These are phyloP conservation scores for Trichoderma pleuroti DNA, from an alignment of 2,329 filamentous ascomycete genomes.

Conservation along the genomic window DNA sequence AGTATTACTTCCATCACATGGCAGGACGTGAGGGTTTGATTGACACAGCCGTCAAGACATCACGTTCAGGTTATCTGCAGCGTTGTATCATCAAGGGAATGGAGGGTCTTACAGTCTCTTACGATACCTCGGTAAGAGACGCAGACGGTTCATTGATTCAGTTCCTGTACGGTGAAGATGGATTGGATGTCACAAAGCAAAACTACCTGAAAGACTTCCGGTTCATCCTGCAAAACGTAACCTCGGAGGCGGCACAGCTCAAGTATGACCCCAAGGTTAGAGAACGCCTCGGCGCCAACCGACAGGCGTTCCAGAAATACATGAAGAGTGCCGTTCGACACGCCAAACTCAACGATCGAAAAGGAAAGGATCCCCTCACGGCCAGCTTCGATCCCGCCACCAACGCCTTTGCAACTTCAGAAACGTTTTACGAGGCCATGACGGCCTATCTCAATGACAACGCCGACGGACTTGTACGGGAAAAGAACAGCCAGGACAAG, in stretches of 20 bases:
- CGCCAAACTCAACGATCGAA: conserved; percentile 52
- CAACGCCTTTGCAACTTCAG: conserved; percentile 81
- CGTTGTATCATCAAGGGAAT: conserved; percentile 98
- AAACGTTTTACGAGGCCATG: conserved; percentile 73
- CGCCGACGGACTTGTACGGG: conserved; percentile 54
- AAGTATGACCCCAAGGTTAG: conserved; percentile 56
- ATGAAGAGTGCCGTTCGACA: conserved; percentile 81
- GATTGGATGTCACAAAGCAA: conserved; percentile 89
- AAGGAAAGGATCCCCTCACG: conserved; percentile 71
- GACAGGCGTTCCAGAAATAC: conserved; percentile 64
- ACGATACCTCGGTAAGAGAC: conserved; percentile 91
- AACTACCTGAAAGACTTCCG: conserved; percentile 87
- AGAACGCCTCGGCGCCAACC: conserved; percentile 47
- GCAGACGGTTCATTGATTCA: conserved; percentile 91
- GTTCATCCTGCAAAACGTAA: conserved; percentile 83
- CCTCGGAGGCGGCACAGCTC: conserved; percentile 74
- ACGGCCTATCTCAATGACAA: conserved; percentile 78
- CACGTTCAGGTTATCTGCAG: conserved; percentile 92
- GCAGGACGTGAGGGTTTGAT: conserved; percentile 96
- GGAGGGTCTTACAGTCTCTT: conserved; percentile 88
- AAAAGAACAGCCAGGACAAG: conserved; percentile 40
- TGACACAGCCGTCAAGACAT: conserved; percentile 98
- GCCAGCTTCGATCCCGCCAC: conserved; percentile 71
- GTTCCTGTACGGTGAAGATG: conserved; percentile 95
- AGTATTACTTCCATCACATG: conserved; percentile 99